Conservation (phyloP, 106 monocot species). For the Allium sativum region DNA sequence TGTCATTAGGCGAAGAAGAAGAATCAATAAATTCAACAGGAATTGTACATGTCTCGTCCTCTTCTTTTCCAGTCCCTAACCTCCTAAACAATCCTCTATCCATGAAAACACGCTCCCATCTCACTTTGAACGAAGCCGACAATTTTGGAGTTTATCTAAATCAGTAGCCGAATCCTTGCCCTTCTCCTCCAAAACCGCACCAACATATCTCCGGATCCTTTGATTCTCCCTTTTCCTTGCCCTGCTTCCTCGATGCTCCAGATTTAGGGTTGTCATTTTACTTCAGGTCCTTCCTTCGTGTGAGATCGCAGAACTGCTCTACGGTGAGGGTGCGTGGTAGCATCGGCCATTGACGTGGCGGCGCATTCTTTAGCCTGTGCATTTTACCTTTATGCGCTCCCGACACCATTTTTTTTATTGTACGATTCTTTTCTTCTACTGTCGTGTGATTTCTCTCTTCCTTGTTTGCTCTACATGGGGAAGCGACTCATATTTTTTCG, state of each 20-base stretch:
- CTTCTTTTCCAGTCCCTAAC: constrained; percentile 53
- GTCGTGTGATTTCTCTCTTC: too few species aligned
- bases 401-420: too few species aligned
- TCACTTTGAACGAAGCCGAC: too few species aligned
- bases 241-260: neutral
- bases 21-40: constrained; percentile 15
- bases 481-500: too few species aligned
- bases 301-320: constrained; percentile 26
- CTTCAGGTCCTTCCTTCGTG: constrained; percentile 13
- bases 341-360: constrained; percentile 29
- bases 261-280: neutral
- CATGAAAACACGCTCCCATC: constrained; percentile 69
- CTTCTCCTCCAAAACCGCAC: neutral
- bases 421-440: too few species aligned
- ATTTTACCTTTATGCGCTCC: too few species aligned
- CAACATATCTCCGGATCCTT: neutral
- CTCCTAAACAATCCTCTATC: constrained; percentile 70
- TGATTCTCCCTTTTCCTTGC: neutral
- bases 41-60: constrained; percentile 47
- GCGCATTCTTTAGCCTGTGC: neutral
- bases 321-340: constrained; percentile 27
- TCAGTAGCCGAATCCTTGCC: neutral
- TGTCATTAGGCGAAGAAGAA: neutral
- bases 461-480: too few species aligned
- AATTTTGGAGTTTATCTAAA: neutral